Conservation (phyloP, 78 protist genomes). For the Dictyostelium brefeldianum region DNA sequence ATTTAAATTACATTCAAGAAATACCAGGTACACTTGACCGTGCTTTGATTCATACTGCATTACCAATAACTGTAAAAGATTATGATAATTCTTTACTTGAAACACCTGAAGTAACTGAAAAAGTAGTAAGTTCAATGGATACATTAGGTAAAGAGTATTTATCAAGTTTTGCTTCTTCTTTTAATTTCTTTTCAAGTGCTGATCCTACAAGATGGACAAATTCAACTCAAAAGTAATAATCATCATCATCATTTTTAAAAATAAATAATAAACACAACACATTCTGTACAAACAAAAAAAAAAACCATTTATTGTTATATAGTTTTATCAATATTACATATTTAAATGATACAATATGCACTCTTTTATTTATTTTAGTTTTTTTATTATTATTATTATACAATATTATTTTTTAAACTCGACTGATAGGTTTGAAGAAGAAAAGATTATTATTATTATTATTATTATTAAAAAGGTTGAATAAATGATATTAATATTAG, state of each 20-base stretch:
- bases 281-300: too few species aligned
- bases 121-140: slow-evolving; percentile 51
- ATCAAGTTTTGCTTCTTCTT: slow-evolving; percentile 46
- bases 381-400: too few species aligned
- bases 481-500: background rate
- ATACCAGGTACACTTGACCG: slow-evolving; percentile 35
- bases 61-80: slow-evolving; percentile 29
- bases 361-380: too few species aligned
- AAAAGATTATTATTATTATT: background rate
- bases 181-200: slow-evolving; percentile 1
- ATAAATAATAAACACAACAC: background rate
- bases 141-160: slow-evolving; percentile 64
- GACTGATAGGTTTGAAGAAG: too few species aligned
- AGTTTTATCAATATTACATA: too few species aligned
- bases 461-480: background rate
- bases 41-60: background rate
- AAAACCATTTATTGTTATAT: too few species aligned
- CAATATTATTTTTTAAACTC: too few species aligned
- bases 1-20: slow-evolving; percentile 67
- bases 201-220: slow-evolving; percentile 42
- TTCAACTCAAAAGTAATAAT: background rate
- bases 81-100: slow-evolving; percentile 41
- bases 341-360: too few species aligned
- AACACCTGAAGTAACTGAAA: slow-evolving; percentile 60
- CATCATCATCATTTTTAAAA: too few species aligned